phyloP scores from a whole-genome alignment of 2,329 filamentous ascomycete genomes.

The Tothia fuscella region DNA sequence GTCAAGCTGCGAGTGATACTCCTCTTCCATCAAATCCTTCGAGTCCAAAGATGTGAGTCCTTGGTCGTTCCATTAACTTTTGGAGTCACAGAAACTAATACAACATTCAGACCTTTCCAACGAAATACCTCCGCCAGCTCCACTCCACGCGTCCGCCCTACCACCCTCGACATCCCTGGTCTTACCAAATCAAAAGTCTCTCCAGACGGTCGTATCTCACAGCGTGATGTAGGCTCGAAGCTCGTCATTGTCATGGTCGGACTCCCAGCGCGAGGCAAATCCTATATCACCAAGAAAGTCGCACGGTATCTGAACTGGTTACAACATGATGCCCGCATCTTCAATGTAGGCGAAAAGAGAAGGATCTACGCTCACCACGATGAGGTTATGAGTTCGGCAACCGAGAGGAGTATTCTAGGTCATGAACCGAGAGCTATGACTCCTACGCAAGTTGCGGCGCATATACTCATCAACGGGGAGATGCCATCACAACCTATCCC shows the following conservation, averaged over 20 bases:
- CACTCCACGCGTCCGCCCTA: constrained; percentile 77
- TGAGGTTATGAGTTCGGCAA: constrained; percentile 20
- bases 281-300: constrained; percentile 97
- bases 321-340: constrained; percentile 89
- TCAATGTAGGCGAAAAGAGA: constrained; percentile 90
- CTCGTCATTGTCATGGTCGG: constrained; percentile 98
- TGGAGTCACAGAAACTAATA: too few species aligned
- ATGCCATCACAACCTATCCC: constrained; percentile 20
- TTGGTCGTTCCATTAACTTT: background rate
- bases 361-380: constrained; percentile 52
- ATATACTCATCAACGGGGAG: constrained; percentile 48
- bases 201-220: constrained; percentile 85
- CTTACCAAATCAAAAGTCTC: constrained; percentile 93
- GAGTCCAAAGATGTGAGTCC: constrained; percentile 49
- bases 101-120: constrained; percentile 45
- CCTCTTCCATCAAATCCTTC: constrained; percentile 49
- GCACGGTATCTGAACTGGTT: constrained; percentile 93
- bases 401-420: background rate
- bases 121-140: constrained; percentile 63
- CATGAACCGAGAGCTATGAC: background rate
- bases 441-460: constrained; percentile 33
- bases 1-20: constrained; percentile 48
- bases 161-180: constrained; percentile 91
- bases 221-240: constrained; percentile 90
- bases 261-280: constrained; percentile 87